A percentile compares a stretch with the other conserved stretches of the same genome.
Conservation (phyloP, 2,329 filamentous ascomycete genomes). For the Sclerotinia minor region DNA sequence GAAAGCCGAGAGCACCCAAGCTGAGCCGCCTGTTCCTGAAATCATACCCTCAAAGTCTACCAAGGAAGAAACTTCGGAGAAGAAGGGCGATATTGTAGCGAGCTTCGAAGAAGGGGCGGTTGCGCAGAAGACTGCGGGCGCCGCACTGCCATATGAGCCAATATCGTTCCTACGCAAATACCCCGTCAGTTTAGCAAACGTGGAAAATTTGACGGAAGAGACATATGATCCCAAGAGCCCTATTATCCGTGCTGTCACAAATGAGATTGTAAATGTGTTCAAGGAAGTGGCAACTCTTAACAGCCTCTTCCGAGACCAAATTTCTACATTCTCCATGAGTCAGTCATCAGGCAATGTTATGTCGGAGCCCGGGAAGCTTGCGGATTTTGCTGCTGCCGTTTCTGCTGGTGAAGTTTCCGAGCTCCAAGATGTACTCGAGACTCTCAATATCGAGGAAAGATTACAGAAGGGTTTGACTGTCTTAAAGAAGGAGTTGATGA, state of each 20-base stretch:
- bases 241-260: conserved; percentile 86
- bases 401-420: conserved; percentile 92
- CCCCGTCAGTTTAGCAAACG: conserved; percentile 89
- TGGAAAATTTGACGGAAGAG: conserved; percentile 88
- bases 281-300: conserved; percentile 95
- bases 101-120: conserved; percentile 87
- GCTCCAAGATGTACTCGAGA: conserved; percentile 86
- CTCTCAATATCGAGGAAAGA: conserved; percentile 87
- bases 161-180: conserved; percentile 90
- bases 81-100: conserved; percentile 90
- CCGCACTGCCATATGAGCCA: conserved; percentile 67
- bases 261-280: conserved; percentile 98
- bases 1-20: conserved; percentile 46
- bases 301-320: conserved; percentile 93
- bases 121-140: conserved; percentile 55
- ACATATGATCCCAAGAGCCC: conserved; percentile 87
- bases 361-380: conserved; percentile 90
- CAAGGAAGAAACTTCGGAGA: conserved; percentile 61
- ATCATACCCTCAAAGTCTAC: conserved; percentile 57
- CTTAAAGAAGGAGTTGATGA: conserved; percentile 98
- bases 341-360: conserved; percentile 93
- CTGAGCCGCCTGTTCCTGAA: conserved; percentile 56
- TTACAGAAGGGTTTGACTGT: conserved; percentile 89
- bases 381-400: conserved; percentile 95
- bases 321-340: conserved; percentile 94